Evolutionary conservation across 164 flowering plant genomes (phyloP), one percentile per base, ranked within the genome.

Genomic region (Houttuynia cordata): DNA sequence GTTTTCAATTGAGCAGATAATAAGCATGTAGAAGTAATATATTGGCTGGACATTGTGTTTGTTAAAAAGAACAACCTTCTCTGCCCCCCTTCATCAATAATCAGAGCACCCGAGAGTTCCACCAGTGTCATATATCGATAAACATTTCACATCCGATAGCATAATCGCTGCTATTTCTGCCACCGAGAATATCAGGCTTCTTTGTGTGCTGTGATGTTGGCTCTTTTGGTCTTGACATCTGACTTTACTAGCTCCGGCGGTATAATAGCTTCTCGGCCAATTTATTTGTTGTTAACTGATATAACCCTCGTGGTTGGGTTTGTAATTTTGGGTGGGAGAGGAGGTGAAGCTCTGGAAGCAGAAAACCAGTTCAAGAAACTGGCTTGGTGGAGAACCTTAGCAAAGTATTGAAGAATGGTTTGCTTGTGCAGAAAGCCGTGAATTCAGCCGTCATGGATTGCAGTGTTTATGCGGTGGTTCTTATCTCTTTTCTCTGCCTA

Each of bases 291-390:
- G 57, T 54, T 20, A 17, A 54, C 57, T 23, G 57, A 54, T 24
- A 54, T 54, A 23, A 54, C 57, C 17, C n/a, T 54, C 23, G 57
- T 54, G 57, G 34, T 54, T 24, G 57, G 57, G 21, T 54, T 54
- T 13, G 10, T 54, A 23, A 24, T 54, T 19, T 7, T 53, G 14
- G 15, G 24, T 24, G 57, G 30, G 34, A 54, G 9, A 24, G 17
- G 57, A 21, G 37, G 57, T 1, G 30, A 23, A 10, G 34, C 24
- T 23, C 7, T 24, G 30, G 30, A 54, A 21, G 57, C 30, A 54
- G 15, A 54, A 8, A 24, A 19, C 4, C 57, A 13, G 57, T 24
- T 24, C 57, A 54, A 17, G 57, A 23, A 24, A 30, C 24, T 24
- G 57, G 30, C 23, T 54, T 24, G 37, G 57, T 30, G 30, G 57